These are phyloP conservation scores for Eucalyptus regnans DNA, from an alignment of 345 rosid species.

Conservation along the genomic window DNA sequence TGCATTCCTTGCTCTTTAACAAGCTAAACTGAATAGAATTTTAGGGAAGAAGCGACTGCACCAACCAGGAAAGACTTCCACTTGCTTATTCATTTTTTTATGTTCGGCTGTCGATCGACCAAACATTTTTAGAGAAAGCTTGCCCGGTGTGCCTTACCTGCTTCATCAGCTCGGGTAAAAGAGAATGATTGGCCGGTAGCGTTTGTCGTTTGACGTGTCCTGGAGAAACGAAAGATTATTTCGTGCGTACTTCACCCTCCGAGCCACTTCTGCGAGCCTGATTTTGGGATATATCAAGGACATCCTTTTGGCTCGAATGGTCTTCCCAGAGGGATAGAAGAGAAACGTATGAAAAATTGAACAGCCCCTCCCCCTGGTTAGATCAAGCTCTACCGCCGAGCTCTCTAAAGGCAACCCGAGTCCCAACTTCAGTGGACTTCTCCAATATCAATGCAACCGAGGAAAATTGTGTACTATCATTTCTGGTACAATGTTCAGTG, in stretches of 20 bases:
- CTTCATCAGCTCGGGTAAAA: not conserved
- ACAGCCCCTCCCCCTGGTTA: not conserved
- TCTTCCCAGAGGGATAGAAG: not conserved
- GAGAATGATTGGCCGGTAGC: not conserved
- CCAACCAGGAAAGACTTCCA: not conserved
- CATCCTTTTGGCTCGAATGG: not conserved
- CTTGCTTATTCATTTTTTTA: not conserved
- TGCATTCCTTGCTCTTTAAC: not conserved
- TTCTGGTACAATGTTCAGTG: not conserved
- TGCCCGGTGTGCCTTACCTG: not conserved
- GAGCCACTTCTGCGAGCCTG: not conserved
- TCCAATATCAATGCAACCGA: not conserved
- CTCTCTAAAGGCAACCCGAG: not conserved
- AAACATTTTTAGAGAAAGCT: not conserved
- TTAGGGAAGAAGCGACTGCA: not conserved
- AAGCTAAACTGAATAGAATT: not conserved
- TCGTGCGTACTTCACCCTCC: not conserved
- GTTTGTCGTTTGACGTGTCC: not conserved
- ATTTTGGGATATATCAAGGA: not conserved
- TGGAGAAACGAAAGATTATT: not conserved
- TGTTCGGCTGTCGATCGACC: not conserved
- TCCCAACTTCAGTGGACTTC: not conserved
- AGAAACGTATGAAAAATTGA: not conserved
- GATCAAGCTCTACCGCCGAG: not conserved
- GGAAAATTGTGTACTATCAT: not conserved